Evolutionary conservation across 2,329 filamentous ascomycete genomes (phyloP).

Genomic region (Trichoderma afroharzianum): DNA sequence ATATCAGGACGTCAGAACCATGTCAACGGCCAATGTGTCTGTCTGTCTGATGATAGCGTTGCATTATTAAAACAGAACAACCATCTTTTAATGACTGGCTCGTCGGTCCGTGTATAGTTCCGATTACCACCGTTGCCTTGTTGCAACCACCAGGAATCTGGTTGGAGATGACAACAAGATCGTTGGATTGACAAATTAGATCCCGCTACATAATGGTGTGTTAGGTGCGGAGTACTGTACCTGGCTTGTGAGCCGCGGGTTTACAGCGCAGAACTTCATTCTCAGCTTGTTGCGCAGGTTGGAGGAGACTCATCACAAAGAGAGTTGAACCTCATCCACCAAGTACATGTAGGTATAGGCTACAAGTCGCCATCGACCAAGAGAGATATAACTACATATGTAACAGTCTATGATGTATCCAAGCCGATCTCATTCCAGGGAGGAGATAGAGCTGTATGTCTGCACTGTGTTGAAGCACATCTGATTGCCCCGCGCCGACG

Average conservation of each 20-base stretch:
- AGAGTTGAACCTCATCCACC: neutral
- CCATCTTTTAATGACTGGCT: neutral
- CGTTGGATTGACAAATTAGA: neutral
- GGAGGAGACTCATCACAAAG: neutral
- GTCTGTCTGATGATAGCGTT: neutral
- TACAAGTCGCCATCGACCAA: neutral
- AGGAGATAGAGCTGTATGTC: neutral
- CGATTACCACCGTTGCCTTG: neutral
- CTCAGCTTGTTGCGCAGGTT: neutral
- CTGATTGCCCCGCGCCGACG: neutral
- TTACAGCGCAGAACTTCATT: neutral
- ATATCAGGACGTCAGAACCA: neutral
- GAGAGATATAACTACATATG: neutral
- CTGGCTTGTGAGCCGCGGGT: neutral
- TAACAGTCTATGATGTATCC: neutral
- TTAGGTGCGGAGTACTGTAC: no score
- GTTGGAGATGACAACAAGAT: neutral
- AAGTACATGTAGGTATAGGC: no score
- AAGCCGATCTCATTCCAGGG: neutral
- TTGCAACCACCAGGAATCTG: neutral
- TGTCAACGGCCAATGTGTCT: no score
- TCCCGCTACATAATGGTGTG: neutral
- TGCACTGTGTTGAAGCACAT: neutral
- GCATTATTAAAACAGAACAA: neutral
- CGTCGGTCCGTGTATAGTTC: neutral